Base-by-base conservation (phyloP, 2,329 filamentous ascomycete species). In the Thielaviopsis musarum region DNA sequence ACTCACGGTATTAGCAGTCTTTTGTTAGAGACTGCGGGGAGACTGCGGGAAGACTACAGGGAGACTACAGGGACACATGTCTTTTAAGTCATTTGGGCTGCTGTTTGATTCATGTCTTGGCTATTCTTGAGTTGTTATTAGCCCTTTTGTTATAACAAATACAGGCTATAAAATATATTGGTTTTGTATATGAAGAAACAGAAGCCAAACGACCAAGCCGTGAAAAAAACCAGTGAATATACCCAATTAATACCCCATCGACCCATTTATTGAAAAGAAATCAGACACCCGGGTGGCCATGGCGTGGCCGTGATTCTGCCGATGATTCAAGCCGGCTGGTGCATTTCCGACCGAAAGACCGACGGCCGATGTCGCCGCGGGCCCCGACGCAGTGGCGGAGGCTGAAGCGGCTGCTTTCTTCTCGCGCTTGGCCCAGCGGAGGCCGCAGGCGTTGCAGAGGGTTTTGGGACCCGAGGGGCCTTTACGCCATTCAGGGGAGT, bases 401-500 rank as follows among this genome's bases (percentile, higher is more conserved):
- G 38, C 13, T 2, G 38, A 45, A 17, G 59, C 54, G 6, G 59
- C 53, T 3, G 52, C 53, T 68, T 89, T 91, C 76, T 93, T 93
- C 68, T 93, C 88, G 68, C 88, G 90, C 80, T 87, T 83, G 17
- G 83, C 82, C 83, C 83, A 86, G 57, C 83, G 76, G 30, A 86
- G 73, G 45, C 91, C 91, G 69, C 91, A 97, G 7, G 91, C 91
- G 73, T 97, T 97, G 72, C 91, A 97, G 13, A 97, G 74, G 9
- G 91, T 96, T 71, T 97, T 96, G 1, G 91, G 91, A 1, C 91
- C 91, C 63, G 82, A 88, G 0, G 91, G 91, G 0, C 91, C 91
- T 70, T 95, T 96, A 63, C 91, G 80, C 91, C 91, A 97, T 74
- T 97, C 91, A 0, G 91, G 91, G 17, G 88, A 95, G 68, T 96